Evolutionary conservation across 1,139 yeast genomes (phyloP), one percentile per base, ranked within the genome.

Genomic region (Yamadazyma oceani): DNA sequence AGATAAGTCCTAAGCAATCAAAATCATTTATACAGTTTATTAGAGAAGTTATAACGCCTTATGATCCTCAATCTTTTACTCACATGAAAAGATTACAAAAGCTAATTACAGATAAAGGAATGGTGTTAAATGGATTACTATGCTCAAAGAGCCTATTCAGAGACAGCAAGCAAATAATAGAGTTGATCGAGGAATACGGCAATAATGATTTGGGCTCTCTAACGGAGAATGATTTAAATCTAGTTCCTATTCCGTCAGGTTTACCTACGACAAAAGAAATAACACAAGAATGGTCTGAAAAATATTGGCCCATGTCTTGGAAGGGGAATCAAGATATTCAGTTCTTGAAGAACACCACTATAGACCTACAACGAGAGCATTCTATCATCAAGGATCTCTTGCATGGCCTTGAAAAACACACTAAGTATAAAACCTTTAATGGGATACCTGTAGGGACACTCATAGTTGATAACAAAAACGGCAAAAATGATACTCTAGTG

Each of bases 241-340:
- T 40, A 8, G 34, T 44, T 11, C 45, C 60, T 1, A 75, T 76
- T 14, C 72, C 77, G 0, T 49, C 60, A 0, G 42, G 57, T 1
- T 52, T 71, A 4, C 68, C 69, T 10, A 75, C 71, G 5, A 79
- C 87, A 2, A 85, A 82, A 50, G 88, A 82, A 17, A 60, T 78
- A 12, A 73, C 84, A 7, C 45, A 60, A 1, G 64, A 66, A 31
- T 89, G 96, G 97, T 74, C 90, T 1, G 44, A 55, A 1, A 45
- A 57, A 24, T 77, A 75, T 45, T 92, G 98, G 98, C 97, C 97
- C 0, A 64, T 87, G 42, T 71, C 88, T 24, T 92, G 97, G 97
- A 82, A 89, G 49, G 97, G 97, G 0, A 87, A 90, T 53, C 95
- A 96, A 0, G 73, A 83, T 45, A 83, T 85, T 37, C 92, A 87